A percentile compares a stretch with the other conserved stretches of the same genome.
Conservation (phyloP, 805 yeast genomes). For the Starmerella floricola region DNA sequence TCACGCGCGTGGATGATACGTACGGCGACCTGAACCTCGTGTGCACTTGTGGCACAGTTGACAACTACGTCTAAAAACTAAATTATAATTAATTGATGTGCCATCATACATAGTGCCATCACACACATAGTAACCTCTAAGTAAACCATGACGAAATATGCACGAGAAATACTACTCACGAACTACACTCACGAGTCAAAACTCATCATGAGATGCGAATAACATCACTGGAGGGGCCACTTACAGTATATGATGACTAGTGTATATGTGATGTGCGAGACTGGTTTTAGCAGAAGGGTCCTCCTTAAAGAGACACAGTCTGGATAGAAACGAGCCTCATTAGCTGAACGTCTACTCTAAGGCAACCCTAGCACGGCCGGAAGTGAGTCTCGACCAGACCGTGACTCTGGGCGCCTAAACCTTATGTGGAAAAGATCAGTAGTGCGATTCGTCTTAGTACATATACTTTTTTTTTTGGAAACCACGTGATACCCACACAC, state of each 20-base stretch:
- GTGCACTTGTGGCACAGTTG: constrained; percentile 61
- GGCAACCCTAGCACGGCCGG: constrained; percentile 27
- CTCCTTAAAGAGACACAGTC: constrained; percentile 8
- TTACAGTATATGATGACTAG: neutral
- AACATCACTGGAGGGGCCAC: too few species aligned
- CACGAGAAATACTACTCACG: too few species aligned
- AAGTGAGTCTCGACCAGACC: constrained; percentile 22
- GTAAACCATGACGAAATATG: too few species aligned
- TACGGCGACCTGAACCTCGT: constrained; percentile 85
- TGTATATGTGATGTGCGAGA: constrained; percentile 13
- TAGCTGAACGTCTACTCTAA: constrained; percentile 19
- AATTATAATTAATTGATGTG: neutral
- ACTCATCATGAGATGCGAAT: too few species aligned
- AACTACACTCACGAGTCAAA: too few species aligned
- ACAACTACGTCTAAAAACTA: constrained; percentile 13
- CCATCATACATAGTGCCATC: neutral
- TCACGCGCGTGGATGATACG: constrained; percentile 83
- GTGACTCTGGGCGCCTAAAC: constrained; percentile 29
- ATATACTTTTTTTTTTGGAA: neutral
- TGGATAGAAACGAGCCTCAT: constrained; percentile 21
- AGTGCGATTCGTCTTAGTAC: neutral
- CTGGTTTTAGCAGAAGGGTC: constrained; percentile 20
- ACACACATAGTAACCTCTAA: too few species aligned
- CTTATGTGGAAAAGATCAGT: constrained; percentile 17
- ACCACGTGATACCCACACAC: neutral